Evolutionary conservation across 208 protist genomes (phyloP).

Genomic region (Trypanosoma vivax): DNA sequence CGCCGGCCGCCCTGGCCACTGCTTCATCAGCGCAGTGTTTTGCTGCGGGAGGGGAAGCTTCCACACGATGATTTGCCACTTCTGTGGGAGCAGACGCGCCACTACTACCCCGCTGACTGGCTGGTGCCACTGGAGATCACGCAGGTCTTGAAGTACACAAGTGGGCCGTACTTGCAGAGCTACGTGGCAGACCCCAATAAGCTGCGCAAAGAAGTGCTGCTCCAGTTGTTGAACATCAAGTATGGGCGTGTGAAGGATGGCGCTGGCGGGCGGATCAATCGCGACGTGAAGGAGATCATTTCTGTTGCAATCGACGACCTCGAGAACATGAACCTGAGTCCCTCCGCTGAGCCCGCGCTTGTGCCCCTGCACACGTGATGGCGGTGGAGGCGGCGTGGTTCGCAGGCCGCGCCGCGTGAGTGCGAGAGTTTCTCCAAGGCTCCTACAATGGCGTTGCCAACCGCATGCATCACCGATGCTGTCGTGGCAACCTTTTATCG

Average conservation of each 20-base stretch:
- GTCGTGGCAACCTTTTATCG: too few species aligned
- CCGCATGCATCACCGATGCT: too few species aligned
- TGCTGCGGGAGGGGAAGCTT: slow-evolving; percentile 72
- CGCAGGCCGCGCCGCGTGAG: too few species aligned
- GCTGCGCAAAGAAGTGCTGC: slow-evolving; percentile 75
- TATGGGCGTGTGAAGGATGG: slow-evolving; percentile 65
- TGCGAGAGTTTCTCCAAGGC: too few species aligned
- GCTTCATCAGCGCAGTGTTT: slow-evolving; percentile 72
- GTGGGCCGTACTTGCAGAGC: slow-evolving; percentile 62
- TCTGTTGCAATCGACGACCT: slow-evolving; percentile 73
- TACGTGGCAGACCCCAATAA: slow-evolving; percentile 78
- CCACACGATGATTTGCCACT: slow-evolving; percentile 67
- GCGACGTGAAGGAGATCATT: slow-evolving; percentile 81
- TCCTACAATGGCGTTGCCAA: too few species aligned
- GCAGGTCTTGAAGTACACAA: slow-evolving; percentile 83
- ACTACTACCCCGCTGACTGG: slow-evolving; percentile 84
- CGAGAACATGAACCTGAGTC: slow-evolving; percentile 65
- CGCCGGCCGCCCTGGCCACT: slow-evolving; percentile 78
- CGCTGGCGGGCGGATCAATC: slow-evolving; percentile 57
- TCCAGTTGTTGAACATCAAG: slow-evolving; percentile 77
- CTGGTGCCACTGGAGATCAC: slow-evolving; percentile 80
- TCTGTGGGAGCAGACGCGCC: slow-evolving; percentile 75
- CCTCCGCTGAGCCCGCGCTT: slow-evolving; percentile 32
- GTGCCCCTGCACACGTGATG: slow-evolving; percentile 75
- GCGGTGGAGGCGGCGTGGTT: too few species aligned